Evolutionary conservation across 129 eudicot genomes (phyloP).

Genomic region (Mikania micrantha): DNA sequence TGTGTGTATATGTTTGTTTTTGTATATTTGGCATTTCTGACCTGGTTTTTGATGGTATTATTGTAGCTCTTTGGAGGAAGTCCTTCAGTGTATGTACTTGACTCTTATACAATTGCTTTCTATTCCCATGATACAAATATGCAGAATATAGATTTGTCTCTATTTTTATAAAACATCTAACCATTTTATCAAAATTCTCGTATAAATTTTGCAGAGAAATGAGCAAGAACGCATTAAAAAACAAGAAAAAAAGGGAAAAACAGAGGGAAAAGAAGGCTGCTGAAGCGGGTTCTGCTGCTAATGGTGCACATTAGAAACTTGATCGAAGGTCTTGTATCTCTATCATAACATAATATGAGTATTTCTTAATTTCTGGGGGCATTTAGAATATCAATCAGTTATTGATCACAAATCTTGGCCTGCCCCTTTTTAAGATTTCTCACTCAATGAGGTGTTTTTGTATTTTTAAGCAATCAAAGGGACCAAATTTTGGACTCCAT

Average conservation of each 20-base stretch:
- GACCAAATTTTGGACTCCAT: background rate
- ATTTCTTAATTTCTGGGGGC: slow-evolving; percentile 7
- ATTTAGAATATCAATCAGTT: slow-evolving; percentile 5
- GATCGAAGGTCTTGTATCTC: background rate
- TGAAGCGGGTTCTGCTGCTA: slow-evolving; percentile 46
- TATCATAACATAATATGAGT: background rate
- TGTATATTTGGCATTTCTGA: background rate
- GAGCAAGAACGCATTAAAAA: slow-evolving; percentile 87
- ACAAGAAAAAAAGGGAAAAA: slow-evolving; percentile 95
- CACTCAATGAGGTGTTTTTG: background rate
- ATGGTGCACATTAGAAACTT: slow-evolving; percentile 23
- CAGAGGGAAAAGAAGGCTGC: slow-evolving; percentile 88
- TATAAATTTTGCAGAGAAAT: slow-evolving; percentile 41
- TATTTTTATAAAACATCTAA: background rate
- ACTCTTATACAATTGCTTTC: background rate
- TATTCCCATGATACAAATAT: background rate
- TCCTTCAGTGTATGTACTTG: slow-evolving; percentile 58
- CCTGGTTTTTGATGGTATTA: background rate
- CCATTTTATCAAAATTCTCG: background rate
- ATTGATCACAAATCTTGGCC: background rate
- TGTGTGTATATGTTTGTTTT: too few species aligned
- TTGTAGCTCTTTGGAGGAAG: slow-evolving; percentile 74
- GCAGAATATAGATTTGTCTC: background rate
- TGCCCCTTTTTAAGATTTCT: background rate
- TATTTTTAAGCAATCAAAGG: background rate